Base-by-base conservation (phyloP, 768 basidiomycete genomes). In the Pisolithus marmoratus region DNA sequence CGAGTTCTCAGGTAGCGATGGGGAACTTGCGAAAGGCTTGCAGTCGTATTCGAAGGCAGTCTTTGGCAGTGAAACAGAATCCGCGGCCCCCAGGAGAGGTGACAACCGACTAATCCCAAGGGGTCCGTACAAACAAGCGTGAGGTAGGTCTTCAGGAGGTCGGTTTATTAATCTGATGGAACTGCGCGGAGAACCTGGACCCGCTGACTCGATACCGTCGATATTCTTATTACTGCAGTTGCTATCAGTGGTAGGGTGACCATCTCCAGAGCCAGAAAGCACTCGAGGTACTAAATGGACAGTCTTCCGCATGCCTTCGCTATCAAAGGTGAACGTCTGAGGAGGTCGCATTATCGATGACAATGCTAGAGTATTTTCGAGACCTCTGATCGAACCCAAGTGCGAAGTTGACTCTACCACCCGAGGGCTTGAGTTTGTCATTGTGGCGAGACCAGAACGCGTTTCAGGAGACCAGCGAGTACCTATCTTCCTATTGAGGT, bases 61-160 rank as follows among this genome's bases (percentile, higher is more conserved):
- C 40, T 49, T 58, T 1, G 61, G 56, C 5, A 67, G 38, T 52
- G 66, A 67, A n/a, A 69, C 40, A 26, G 66, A 69, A 46, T 69
- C 67, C 19, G 66, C 54, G 5, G 58, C 37, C 2, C 58, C 56
- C 50, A 50, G 56, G 11, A 65, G 53, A 23, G 66, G 65, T 11
- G 67, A 65, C 1, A n/a, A 19, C 12, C 40, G 9, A 49, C 46
- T 3, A 17, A 52, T 49, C n/a, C 50, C 19, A 27, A 61, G 65
- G 0, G 66, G 66, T 23, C 49, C 38, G 8, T 56, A 59, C 8
- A 67, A 58, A 37, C 67, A 69, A 45, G 57, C 31, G 11, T 51
- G 68, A 5, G 54, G 52, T 8, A 60, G 57, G 24, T 53, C 60
- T 51, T 55, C 52, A 17, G 49, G 43, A 2, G 54, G 49, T 8